Evolutionary conservation across 2,329 filamentous ascomycete species (phyloP), one percentile per base, ranked within the genome.

Genomic region (Alternaria postmessia): DNA sequence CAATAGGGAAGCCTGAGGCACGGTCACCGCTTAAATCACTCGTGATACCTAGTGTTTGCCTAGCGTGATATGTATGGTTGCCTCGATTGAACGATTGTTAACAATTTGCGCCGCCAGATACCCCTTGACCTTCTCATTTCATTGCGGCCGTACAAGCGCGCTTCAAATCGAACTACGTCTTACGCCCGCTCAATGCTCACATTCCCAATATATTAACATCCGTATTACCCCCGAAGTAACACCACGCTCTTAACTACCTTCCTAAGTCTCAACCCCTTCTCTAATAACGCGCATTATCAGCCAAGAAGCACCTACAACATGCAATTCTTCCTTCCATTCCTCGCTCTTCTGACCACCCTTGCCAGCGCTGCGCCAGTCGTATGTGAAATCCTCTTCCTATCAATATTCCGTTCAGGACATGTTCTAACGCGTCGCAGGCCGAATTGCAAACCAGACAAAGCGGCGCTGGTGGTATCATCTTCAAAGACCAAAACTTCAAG

Each of bases 111-210:
- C 55, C 16, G 38, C 60, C 72, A 89, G 87, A 77, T 77, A n/a
- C 82, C 93, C 8, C 85, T 96, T 54, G 86, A 81, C 56, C 83
- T 88, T 52, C 84, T 96, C 54, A 84, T 92, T 72, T 85, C 75
- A 87, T 91, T 57, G 87, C 90, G 63, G 83, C 85, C 51, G 85
- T 89, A 20, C 92, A 97, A 80, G 88, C 44, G 88, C 82, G 43
- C 83, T 96, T 41, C 93, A 96, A 79, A 89, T 93, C 67, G 7
- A 42, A 49, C 7, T 24, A 36, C 46, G 5, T 20, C 20, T 42
- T 42, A 42, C 39, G 20, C 30, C 46, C 16, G 30, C 22, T 34
- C 30, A 6, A 8, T 26, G 16, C 30, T 30, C 36, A 22, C 20
- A 14, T 16, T 9, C 0, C 0, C 20, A 42, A 16, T 42, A 49